Conservation (phyloP, 257 asterid genomes). For the Craterostigma plantagineum region DNA sequence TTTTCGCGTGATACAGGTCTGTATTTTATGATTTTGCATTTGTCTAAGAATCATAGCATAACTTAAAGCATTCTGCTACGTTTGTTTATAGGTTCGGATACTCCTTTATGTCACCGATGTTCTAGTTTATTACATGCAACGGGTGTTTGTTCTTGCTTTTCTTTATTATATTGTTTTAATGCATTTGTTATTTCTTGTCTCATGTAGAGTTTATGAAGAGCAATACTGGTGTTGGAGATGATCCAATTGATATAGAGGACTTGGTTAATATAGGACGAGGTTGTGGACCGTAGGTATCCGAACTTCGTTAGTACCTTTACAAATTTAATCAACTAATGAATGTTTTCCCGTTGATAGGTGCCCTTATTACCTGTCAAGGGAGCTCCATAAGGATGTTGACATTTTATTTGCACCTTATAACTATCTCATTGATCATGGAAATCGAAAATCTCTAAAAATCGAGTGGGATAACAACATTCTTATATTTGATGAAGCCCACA, state of each 20-base stretch:
- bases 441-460: conserved; percentile 45
- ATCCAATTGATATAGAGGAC: conserved; percentile 95
- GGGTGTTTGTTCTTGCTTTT: no score
- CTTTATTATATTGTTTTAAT: conserved; percentile 3
- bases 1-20: conserved; percentile 74
- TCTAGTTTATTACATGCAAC: no score
- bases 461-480: conserved; percentile 72
- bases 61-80: no score
- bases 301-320: conserved; percentile 3
- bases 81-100: no score
- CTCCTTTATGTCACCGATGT: no score
- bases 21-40: conserved; percentile 4
- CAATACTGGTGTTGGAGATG: conserved; percentile 72
- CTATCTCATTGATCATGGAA: conserved; percentile 80
- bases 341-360: conserved; percentile 36
- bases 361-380: conserved; percentile 88
- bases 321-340: no score
- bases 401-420: conserved; percentile 95
- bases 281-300: conserved; percentile 67
- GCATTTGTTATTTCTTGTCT: conserved; percentile 9
- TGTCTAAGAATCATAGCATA: no score
- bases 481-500: conserved; percentile 98
- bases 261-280: conserved; percentile 81
- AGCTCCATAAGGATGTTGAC: conserved; percentile 77
- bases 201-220: conserved; percentile 41